Evolutionary conservation across 345 rosid species (phyloP).

Genomic region (Gossypium herbaceum): DNA sequence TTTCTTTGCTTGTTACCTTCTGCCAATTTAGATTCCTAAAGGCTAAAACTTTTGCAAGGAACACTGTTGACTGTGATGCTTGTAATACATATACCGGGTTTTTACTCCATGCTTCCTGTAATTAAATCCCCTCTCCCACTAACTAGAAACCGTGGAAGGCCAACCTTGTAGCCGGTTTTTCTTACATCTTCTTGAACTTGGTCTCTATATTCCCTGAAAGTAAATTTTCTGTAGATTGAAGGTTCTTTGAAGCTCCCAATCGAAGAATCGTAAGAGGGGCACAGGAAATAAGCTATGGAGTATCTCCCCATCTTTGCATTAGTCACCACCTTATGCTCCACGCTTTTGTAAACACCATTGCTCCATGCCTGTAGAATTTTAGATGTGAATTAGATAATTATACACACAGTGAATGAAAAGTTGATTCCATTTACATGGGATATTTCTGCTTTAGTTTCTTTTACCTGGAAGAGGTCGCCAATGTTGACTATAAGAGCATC

Average conservation of each 20-base stretch:
- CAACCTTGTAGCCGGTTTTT: slow-evolving; percentile 51
- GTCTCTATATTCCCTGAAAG: slow-evolving; percentile 50
- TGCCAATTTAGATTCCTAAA: neutral
- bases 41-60: neutral
- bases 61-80: neutral
- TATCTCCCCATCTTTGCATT: slow-evolving; percentile 46
- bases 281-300: slow-evolving; percentile 59
- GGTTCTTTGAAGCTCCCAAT: slow-evolving; percentile 53
- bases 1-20: neutral
- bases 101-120: neutral
- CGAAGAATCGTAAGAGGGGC: slow-evolving; percentile 52
- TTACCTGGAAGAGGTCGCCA: slow-evolving; percentile 68
- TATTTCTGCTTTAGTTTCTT: neutral
- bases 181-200: slow-evolving; percentile 60
- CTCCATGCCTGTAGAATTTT: slow-evolving; percentile 56
- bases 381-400: neutral
- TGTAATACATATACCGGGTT: neutral
- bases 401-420: neutral
- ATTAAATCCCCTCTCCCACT: neutral
- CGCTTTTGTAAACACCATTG: slow-evolving; percentile 58
- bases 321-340: slow-evolving; percentile 56
- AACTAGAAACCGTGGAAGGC: slow-evolving; percentile 50
- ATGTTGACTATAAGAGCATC: slow-evolving; percentile 62
- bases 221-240: slow-evolving; percentile 47
- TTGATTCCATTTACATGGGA: neutral